Evolutionary conservation across 2,329 filamentous ascomycete species (phyloP).

Genomic region (Huntiella decipiens): DNA sequence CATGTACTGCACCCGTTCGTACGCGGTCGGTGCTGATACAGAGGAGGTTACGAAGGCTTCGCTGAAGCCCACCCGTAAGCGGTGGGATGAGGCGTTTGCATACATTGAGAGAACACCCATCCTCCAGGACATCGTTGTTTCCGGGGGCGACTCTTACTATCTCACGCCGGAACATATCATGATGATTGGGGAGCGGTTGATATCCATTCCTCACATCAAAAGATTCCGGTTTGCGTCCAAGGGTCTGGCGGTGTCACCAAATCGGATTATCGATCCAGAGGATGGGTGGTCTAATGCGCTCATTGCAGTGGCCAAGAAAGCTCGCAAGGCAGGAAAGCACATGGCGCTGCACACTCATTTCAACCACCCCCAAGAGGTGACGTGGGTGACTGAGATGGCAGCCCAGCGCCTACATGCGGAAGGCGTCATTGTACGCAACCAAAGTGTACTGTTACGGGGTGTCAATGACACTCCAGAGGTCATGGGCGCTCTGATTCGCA

Average conservation of each 20-base stretch:
- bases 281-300: conserved; percentile 36
- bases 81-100: conserved; percentile 37
- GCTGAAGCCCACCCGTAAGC: conserved; percentile 21
- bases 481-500: conserved; percentile 33
- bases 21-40: conserved; percentile 36
- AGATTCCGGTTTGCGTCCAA: conserved; percentile 44
- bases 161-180: conserved; percentile 32
- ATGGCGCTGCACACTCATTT: conserved; percentile 47
- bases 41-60: conserved; percentile 27
- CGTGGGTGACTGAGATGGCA: conserved; percentile 37
- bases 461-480: conserved; percentile 36
- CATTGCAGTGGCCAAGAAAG: conserved; percentile 30
- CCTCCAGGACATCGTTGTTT: conserved; percentile 41
- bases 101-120: conserved; percentile 32
- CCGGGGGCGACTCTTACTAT: conserved; percentile 43
- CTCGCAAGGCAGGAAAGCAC: conserved; percentile 34
- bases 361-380: conserved; percentile 42
- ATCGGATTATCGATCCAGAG: conserved; percentile 29
- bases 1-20: conserved; percentile 41
- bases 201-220: conserved; percentile 36
- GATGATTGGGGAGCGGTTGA: conserved; percentile 34
- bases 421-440: conserved; percentile 25
- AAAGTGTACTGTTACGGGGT: conserved; percentile 37
- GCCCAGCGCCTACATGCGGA: conserved; percentile 29
- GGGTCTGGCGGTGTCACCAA: conserved; percentile 39